Percentiles rank a stretch among this genome's conserved stretches.
Conservation (phyloP, 176 grass and related monocot species). For the Otatea glauca region DNA sequence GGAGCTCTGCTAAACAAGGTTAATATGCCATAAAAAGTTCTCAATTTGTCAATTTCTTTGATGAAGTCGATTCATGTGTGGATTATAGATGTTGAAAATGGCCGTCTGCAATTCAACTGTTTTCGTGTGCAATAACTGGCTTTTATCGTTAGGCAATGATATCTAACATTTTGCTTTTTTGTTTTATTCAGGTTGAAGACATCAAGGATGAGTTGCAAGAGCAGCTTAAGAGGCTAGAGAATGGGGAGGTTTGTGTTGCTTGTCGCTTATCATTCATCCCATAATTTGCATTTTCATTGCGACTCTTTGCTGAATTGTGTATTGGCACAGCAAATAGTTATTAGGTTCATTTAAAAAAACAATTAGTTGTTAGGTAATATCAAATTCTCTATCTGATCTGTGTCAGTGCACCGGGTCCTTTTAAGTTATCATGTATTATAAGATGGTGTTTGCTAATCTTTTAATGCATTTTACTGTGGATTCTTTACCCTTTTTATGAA, state of each 20-base stretch:
- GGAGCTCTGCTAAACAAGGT: too few relatives aligned
- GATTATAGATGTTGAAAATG: neutral
- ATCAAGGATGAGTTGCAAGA: slow-evolving; percentile 72
- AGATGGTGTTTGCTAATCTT: neutral
- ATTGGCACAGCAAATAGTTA: neutral
- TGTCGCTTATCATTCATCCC: neutral
- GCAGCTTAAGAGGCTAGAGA: slow-evolving; percentile 62
- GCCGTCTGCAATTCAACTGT: neutral
- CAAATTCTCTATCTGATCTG: neutral
- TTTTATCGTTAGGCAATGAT: neutral
- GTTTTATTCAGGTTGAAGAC: slow-evolving; percentile 61
- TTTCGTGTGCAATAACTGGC: neutral
- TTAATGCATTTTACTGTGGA: neutral
- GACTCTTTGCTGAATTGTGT: neutral
- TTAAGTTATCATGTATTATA: neutral
- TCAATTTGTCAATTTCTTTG: neutral
- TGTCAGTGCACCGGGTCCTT: neutral
- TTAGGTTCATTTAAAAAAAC: neutral
- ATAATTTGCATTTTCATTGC: neutral
- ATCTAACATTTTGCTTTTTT: neutral
- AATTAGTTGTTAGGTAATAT: neutral
- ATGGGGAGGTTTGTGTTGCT: slow-evolving; percentile 66
- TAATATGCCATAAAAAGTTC: slow-evolving; percentile 1
- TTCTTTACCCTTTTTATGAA: slow-evolving; percentile 18
- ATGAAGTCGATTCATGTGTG: neutral